Conservation (phyloP, 2,329 filamentous ascomycete genomes). For the Trichoderma asperellum region DNA sequence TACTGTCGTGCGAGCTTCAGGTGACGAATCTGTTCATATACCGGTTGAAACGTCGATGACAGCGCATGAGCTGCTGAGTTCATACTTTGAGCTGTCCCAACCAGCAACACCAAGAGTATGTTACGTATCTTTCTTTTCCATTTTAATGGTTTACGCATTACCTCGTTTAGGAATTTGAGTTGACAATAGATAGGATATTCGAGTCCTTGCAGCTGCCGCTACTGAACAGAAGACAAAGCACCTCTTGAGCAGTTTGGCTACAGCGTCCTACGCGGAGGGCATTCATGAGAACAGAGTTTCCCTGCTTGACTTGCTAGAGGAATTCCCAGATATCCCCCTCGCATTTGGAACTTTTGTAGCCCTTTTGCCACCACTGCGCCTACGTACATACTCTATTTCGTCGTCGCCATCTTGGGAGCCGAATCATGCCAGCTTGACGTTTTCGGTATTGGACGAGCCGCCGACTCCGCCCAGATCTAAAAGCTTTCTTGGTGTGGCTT, state of each 20-base stretch:
- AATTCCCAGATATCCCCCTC: conserved; percentile 56
- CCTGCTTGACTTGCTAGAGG: conserved; percentile 64
- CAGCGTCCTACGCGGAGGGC: conserved; percentile 45
- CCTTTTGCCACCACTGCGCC: conserved; percentile 65
- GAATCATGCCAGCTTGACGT: conserved; percentile 62
- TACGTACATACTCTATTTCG: conserved; percentile 62
- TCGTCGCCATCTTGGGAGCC: conserved; percentile 66
- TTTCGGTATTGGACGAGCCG: conserved; percentile 61
- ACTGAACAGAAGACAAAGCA: conserved; percentile 41
- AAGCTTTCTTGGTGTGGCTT: conserved; percentile 58
- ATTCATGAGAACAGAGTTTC: conserved; percentile 56
- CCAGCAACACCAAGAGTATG: conserved; percentile 65
- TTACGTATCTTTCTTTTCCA: conserved; percentile 31
- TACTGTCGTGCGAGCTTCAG: conserved; percentile 54
- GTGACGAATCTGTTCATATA: conserved; percentile 50
- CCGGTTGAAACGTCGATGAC: conserved; percentile 59
- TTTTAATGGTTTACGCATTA: neutral
- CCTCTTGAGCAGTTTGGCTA: conserved; percentile 45
- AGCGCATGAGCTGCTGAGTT: conserved; percentile 62
- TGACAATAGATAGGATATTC: conserved; percentile 40
- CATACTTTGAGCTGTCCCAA: conserved; percentile 70
- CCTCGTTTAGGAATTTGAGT: conserved; percentile 3
- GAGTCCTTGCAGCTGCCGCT: conserved; percentile 31
- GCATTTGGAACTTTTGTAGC: conserved; percentile 63
- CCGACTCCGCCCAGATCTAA: conserved; percentile 46